Evolutionary conservation across 495 filamentous ascomycete species (phyloP), one percentile per base, ranked within the genome.

Genomic region (Tuber calosporum): DNA sequence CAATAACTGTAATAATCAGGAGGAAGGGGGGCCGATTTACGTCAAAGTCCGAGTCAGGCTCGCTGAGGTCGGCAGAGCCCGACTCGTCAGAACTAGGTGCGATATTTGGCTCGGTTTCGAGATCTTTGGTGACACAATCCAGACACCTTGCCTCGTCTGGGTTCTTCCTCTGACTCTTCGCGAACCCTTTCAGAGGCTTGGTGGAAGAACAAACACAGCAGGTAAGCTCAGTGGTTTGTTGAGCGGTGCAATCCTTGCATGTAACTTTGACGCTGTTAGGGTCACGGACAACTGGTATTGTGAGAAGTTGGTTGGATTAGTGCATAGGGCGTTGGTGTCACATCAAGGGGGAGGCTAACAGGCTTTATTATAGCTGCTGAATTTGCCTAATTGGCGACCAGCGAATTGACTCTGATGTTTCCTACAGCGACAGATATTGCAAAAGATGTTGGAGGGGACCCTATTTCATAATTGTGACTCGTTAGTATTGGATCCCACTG

Each of bases 71-170:
- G 3, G 73, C 76, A 20, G 68, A 71, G 7, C 74, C 73, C 30
- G 72, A 40, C 6, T 69, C 74, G 22, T 73, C 74, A 40, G 66
- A 74, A 15, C 26, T 66, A 4, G 70, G 58, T 39, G 58, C 69
- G 34, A 75, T 66, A 66, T 80, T 74, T 1, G 78, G 72, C 38
- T 80, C 79, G 17, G 72, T 70, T 2, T 75, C 68, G 19, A 80
- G 68, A 26, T 72, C 67, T 19, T 2, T 53, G 53, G 85, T 82
- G 67, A 89, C 85, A 67, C 88, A 88, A 70, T 83, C 83, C n/a
- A 85, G 76, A 77, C 87, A 89, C 74, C 82, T 85, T 9, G 86
- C 86, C 30, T 72, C 71, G 68, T 88, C 86, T n/a, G 80, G 83
- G 43, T 83, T 83, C 26, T 81, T 81, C 2, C 87, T 83, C 80